These are phyloP conservation scores for Yarrowia sp. DNA, from an alignment of 805 yeast species.

Conservation along the genomic window DNA sequence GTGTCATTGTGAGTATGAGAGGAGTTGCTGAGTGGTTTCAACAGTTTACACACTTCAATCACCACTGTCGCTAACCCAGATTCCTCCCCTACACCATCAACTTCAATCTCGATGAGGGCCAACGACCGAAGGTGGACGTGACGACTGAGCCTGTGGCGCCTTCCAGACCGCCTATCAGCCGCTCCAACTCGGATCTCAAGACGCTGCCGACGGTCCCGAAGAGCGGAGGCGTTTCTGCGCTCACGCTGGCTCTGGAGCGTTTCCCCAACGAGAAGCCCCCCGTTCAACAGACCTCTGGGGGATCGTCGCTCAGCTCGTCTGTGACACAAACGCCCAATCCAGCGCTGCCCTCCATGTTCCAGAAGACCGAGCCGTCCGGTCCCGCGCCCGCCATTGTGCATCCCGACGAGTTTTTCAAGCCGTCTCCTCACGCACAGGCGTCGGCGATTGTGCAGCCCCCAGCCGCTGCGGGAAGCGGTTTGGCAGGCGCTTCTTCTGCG, in stretches of 20 bases:
- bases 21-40: too few relatives aligned
- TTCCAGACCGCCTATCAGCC: conserved; percentile 14
- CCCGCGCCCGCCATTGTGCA: conserved; percentile 13
- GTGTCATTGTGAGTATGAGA: conserved; percentile 19
- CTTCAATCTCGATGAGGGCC: conserved; percentile 31
- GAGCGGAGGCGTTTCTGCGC: conserved; percentile 7
- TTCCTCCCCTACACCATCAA: conserved; percentile 37
- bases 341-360: conserved; percentile 16
- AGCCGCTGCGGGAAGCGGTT: not conserved
- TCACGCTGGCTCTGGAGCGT: conserved; percentile 8
- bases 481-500: not conserved
- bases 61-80: conserved; percentile 18
- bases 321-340: conserved; percentile 7
- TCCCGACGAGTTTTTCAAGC: conserved; percentile 17
- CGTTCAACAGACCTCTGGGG: not conserved
- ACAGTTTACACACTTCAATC: too few relatives aligned
- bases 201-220: conserved; percentile 9
- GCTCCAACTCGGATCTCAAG: conserved; percentile 19
- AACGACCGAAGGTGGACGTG: conserved; percentile 19
- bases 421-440: conserved; percentile 3
- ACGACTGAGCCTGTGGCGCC: conserved; percentile 22
- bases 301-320: not conserved
- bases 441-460: not conserved
- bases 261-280: not conserved
- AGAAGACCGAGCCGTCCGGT: not conserved